phyloP scores from a whole-genome alignment of 768 basidiomycete genomes.

The Chalciporus chontae region DNA sequence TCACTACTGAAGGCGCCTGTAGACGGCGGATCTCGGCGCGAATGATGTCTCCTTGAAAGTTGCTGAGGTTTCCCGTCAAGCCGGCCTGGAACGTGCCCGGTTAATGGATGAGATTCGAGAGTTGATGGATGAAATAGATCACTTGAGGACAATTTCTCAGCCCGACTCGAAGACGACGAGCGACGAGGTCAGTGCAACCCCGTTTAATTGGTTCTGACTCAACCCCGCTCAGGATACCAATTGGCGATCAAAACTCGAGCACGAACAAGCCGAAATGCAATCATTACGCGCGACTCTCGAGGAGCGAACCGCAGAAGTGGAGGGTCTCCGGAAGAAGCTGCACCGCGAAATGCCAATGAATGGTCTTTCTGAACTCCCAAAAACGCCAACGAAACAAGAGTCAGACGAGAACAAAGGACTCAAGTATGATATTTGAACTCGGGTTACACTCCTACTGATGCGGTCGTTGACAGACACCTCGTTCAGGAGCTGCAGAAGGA shows the following conservation, averaged over 20 bases:
- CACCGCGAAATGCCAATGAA: constrained; percentile 55
- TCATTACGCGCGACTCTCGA: constrained; percentile 33
- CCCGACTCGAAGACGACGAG: constrained; percentile 25
- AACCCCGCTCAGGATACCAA: constrained; percentile 16
- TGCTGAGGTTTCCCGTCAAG: constrained; percentile 45
- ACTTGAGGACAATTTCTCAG: constrained; percentile 30
- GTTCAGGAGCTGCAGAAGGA: constrained; percentile 88
- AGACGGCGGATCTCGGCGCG: constrained; percentile 48
- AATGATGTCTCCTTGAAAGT: constrained; percentile 45
- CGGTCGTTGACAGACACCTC: constrained; percentile 56
- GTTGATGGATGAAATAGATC: constrained; percentile 47
- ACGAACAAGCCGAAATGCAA: constrained; percentile 30
- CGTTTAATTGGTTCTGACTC: not conserved
- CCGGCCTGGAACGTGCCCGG: constrained; percentile 48
- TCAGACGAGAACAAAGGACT: constrained; percentile 72
- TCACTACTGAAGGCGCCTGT: constrained; percentile 10
- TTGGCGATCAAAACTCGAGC: constrained; percentile 30
- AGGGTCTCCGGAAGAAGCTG: constrained; percentile 52
- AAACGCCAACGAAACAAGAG: constrained; percentile 49
- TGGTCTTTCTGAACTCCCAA: constrained; percentile 29
- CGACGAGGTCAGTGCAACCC: constrained; percentile 15
- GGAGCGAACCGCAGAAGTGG: constrained; percentile 49
- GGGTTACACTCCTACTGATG: constrained; percentile 1
- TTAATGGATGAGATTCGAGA: constrained; percentile 52
- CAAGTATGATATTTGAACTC: constrained; percentile 46